Percentiles rank a stretch among this genome's conserved stretches.
Conservation (phyloP, 176 grass and related monocot species). For the Puya raimondii region DNA sequence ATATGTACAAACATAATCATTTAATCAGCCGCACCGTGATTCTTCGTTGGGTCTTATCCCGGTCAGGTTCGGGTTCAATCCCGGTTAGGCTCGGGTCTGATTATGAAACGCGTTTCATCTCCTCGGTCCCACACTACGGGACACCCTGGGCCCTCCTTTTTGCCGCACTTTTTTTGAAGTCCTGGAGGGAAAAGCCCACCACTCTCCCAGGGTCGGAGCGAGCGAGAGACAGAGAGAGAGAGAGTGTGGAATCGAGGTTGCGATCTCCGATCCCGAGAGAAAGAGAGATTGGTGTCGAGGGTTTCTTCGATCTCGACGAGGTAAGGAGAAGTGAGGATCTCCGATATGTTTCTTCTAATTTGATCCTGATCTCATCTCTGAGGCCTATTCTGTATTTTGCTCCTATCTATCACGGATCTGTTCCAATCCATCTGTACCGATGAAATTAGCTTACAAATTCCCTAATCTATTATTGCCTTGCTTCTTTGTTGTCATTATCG, state of each 20-base stretch:
- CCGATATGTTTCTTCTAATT: background rate
- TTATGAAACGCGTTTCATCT: background rate
- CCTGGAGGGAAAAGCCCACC: background rate
- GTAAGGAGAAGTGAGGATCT: too few relatives aligned
- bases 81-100: too few relatives aligned
- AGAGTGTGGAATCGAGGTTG: background rate
- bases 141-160: background rate
- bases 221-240: background rate
- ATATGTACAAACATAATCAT: too few relatives aligned
- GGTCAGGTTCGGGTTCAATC: too few relatives aligned
- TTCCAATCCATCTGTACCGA: background rate
- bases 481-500: background rate
- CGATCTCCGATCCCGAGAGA: too few relatives aligned
- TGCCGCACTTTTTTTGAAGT: background rate
- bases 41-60: too few relatives aligned
- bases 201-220: background rate
- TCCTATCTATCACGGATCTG: background rate
- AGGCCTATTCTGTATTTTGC: background rate
- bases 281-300: too few relatives aligned
- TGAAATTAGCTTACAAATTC: background rate
- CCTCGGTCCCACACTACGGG: background rate
- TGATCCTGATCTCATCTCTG: background rate
- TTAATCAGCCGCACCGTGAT: too few relatives aligned
- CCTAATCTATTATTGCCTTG: background rate
- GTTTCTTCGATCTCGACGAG: too few relatives aligned